Conservation (phyloP, 1,284 basidiomycete species). For the Taiwanofungus camphoratus region DNA sequence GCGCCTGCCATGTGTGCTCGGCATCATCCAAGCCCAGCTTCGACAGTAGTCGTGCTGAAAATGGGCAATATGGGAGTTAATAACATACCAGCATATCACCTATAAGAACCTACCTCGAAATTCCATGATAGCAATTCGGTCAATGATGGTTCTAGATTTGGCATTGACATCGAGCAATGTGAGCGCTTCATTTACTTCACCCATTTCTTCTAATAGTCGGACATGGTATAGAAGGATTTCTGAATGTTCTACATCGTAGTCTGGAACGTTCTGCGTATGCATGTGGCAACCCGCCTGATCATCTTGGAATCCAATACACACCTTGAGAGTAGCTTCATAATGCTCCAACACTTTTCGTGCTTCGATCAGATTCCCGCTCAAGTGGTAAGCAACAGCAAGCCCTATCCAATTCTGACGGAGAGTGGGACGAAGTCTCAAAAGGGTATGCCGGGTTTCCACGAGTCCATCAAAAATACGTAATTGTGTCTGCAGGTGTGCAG, state of each 20-base stretch:
- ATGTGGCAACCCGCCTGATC: conserved; percentile 9
- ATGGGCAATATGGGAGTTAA: not conserved
- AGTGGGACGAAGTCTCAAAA: conserved; percentile 80
- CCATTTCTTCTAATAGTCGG: conserved; percentile 72
- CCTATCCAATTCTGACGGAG: conserved; percentile 88
- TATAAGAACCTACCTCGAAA: conserved; percentile 48
- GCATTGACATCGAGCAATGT: conserved; percentile 60
- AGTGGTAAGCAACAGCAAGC: conserved; percentile 84
- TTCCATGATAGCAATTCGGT: conserved; percentile 68
- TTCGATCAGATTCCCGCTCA: conserved; percentile 72
- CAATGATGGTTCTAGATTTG: conserved; percentile 62
- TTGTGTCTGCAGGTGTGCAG: conserved; percentile 87
- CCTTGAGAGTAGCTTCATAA: conserved; percentile 61
- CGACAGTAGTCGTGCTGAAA: conserved; percentile 65
- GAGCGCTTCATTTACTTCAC: conserved; percentile 58
- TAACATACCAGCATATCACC: conserved; percentile 9
- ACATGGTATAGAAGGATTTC: conserved; percentile 86
- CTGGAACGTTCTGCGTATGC: conserved; percentile 54
- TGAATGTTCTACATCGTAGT: conserved; percentile 81
- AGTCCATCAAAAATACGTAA: conserved; percentile 80
- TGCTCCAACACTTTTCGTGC: conserved; percentile 73
- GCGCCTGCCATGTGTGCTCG: conserved; percentile 69
- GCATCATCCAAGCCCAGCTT: conserved; percentile 67
- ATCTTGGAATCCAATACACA: conserved; percentile 22
- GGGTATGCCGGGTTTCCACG: conserved; percentile 78